Percentiles rank a stretch among this genome's conserved stretches.
phyloP scores from a whole-genome alignment of 352 stramenopile genomes.

The Globisporangium rhizosaccharum region DNA sequence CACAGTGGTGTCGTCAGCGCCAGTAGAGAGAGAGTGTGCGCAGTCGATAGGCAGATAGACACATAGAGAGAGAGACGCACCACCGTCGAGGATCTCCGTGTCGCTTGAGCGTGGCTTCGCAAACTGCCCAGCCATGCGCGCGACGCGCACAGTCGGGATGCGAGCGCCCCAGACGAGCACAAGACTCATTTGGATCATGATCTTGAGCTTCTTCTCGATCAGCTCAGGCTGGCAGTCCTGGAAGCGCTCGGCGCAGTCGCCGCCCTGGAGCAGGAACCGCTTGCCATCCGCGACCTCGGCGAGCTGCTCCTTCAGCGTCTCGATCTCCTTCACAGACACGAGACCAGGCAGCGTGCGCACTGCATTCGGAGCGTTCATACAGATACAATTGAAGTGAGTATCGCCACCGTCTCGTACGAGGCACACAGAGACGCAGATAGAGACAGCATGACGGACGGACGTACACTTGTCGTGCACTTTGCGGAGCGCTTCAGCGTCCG shows the following conservation, averaged over 20 bases:
- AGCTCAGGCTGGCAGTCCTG: conserved; percentile 84
- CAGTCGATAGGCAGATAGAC: background rate
- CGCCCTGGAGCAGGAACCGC: conserved; percentile 97
- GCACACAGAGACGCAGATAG: background rate
- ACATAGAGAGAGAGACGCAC: conserved; percentile 13
- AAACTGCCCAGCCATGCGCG: conserved; percentile 98
- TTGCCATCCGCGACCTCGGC: conserved; percentile 93
- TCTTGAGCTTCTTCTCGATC: conserved; percentile 91
- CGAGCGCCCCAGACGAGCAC: conserved; percentile 95
- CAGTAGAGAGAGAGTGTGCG: background rate
- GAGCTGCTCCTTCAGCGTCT: conserved; percentile 86
- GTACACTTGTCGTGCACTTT: conserved; percentile 65
- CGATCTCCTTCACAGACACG: conserved; percentile 96
- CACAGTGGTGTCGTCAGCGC: background rate
- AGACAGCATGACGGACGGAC: conserved; percentile 1
- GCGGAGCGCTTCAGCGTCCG: conserved; percentile 62
- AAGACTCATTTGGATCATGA: conserved; percentile 97
- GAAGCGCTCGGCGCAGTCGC: conserved; percentile 98
- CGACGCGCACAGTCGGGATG: conserved; percentile 96
- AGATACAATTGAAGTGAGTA: background rate
- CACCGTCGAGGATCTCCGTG: conserved; percentile 91
- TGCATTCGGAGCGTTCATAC: conserved; percentile 18
- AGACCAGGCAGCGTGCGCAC: conserved; percentile 85
- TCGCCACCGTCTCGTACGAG: background rate
- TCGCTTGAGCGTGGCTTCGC: conserved; percentile 95